phyloP scores from a whole-genome alignment of 805 yeast genomes.

The Priceomyces melissophilus region DNA sequence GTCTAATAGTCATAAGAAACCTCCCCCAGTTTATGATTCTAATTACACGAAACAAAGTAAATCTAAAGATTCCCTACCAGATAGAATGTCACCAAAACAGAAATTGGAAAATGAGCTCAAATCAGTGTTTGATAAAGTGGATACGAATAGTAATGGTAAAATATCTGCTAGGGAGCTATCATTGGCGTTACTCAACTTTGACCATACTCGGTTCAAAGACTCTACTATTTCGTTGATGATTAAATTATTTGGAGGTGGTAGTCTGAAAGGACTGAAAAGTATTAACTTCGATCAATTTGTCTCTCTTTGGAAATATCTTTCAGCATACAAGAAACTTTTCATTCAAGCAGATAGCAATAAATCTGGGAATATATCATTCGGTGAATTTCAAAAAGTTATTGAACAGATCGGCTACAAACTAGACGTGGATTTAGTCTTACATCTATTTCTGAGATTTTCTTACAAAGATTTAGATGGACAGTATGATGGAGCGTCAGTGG shows the following conservation, averaged over 20 bases:
- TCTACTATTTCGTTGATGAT: slow-evolving; percentile 63
- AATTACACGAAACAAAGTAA: slow-evolving; percentile 8
- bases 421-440: slow-evolving; percentile 53
- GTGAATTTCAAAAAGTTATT: slow-evolving; percentile 60
- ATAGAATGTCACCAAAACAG: slow-evolving; percentile 29
- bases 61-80: slow-evolving; percentile 20
- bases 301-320: slow-evolving; percentile 63
- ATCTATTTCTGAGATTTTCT: slow-evolving; percentile 56
- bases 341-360: slow-evolving; percentile 57
- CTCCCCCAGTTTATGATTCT: slow-evolving; percentile 7
- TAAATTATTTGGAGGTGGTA: slow-evolving; percentile 47
- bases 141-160: slow-evolving; percentile 50
- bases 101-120: slow-evolving; percentile 46
- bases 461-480: slow-evolving; percentile 24
- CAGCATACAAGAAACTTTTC: slow-evolving; percentile 64
- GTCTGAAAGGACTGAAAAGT: slow-evolving; percentile 16
- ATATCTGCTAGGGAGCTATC: slow-evolving; percentile 58
- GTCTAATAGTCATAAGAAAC: slow-evolving; percentile 14
- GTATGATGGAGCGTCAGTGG: slow-evolving; percentile 25
- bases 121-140: slow-evolving; percentile 52
- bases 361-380: slow-evolving; percentile 59
- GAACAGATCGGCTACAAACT: slow-evolving; percentile 65
- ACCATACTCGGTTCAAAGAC: slow-evolving; percentile 58
- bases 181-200: slow-evolving; percentile 58
- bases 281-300: slow-evolving; percentile 59